Conservation (phyloP, 2,329 filamentous ascomycete genomes). For the Sclerotinia minor region DNA sequence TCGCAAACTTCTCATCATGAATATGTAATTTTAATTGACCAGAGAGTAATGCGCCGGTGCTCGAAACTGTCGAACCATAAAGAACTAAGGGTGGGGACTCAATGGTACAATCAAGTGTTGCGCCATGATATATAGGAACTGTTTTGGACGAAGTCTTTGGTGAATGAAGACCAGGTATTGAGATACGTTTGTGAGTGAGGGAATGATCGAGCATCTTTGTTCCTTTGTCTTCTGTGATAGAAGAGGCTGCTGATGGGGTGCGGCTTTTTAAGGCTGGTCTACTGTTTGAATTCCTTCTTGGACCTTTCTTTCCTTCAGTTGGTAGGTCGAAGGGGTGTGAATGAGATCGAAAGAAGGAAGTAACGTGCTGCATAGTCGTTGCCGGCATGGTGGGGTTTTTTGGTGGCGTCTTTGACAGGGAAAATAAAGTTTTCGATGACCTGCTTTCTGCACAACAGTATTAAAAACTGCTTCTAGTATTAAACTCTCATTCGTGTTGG, state of each 20-base stretch:
- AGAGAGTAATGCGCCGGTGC: constrained; percentile 81
- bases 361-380: constrained; percentile 24
- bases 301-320: constrained; percentile 17
- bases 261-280: constrained; percentile 13
- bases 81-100: constrained; percentile 60
- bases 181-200: constrained; percentile 36
- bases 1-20: constrained; percentile 62
- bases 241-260: constrained; percentile 25
- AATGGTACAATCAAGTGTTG: constrained; percentile 53
- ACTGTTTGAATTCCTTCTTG: constrained; percentile 11
- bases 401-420: background rate
- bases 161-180: constrained; percentile 32
- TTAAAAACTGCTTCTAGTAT: background rate
- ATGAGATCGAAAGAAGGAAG: constrained; percentile 24
- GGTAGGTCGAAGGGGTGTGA: constrained; percentile 13
- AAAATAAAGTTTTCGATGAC: constrained; percentile 1
- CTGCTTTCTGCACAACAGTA: background rate
- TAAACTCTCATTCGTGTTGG: constrained; percentile 6
- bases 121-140: constrained; percentile 32
- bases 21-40: constrained; percentile 77
- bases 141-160: constrained; percentile 36
- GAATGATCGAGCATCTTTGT: constrained; percentile 34
- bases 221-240: constrained; percentile 21
- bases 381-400: constrained; percentile 18
- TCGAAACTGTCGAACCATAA: constrained; percentile 72